Conservation (phyloP, 139 green algal genomes). For the Volvox reticuliferus region DNA sequence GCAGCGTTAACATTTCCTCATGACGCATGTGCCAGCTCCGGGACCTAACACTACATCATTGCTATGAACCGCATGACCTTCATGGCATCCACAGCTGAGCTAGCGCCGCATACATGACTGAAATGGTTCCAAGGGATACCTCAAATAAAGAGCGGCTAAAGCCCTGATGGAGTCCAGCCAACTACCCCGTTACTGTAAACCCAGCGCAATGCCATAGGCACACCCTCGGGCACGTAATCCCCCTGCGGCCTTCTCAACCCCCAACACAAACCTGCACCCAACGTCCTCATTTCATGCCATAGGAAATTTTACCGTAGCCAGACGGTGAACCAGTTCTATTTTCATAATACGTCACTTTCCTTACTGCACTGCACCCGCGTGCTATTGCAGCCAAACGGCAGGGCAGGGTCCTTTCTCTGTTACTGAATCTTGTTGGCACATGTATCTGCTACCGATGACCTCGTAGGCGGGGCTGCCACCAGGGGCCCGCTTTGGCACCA, state of each 20-base stretch:
- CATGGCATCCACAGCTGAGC: background rate
- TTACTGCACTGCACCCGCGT: background rate
- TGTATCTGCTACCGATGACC: background rate
- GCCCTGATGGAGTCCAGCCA: background rate
- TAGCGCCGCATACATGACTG: background rate
- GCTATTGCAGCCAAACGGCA: too few relatives aligned
- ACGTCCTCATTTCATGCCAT: background rate
- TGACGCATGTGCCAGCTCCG: too few relatives aligned
- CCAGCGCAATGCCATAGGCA: background rate
- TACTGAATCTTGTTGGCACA: too few relatives aligned
- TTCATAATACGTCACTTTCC: background rate
- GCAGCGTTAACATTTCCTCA: too few relatives aligned
- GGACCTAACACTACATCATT: too few relatives aligned
- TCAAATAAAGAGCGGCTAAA: background rate
- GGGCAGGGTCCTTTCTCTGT: background rate
- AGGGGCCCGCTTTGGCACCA: background rate
- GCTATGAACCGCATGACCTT: too few relatives aligned
- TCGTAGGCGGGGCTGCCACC: background rate
- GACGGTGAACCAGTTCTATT: background rate
- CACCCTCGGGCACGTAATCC: background rate
- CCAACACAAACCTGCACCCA: background rate
- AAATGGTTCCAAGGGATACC: background rate
- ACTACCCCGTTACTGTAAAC: background rate
- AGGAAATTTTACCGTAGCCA: background rate
- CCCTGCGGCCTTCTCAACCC: background rate